phyloP scores from a whole-genome alignment of 2,329 filamentous ascomycete species.

The Epichloe gansuensis region DNA sequence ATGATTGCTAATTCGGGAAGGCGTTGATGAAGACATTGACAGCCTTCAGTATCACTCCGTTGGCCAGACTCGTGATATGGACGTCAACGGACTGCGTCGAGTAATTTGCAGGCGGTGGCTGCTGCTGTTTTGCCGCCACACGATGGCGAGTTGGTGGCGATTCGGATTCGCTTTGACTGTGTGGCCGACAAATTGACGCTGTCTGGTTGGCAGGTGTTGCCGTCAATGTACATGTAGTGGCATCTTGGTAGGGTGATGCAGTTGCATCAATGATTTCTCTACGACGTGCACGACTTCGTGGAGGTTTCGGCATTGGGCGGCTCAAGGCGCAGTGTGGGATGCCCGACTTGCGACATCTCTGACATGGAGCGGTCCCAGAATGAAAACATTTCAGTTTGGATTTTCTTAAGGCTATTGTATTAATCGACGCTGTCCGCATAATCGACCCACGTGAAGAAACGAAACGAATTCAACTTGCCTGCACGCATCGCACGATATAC shows the following conservation, averaged over 20 bases:
- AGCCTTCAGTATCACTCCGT: constrained; percentile 18
- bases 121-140: background rate
- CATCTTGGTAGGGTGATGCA: background rate
- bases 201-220: background rate
- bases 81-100: constrained; percentile 9
- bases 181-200: background rate
- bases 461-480: constrained; percentile 13
- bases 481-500: constrained; percentile 23
- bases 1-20: constrained; percentile 22
- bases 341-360: constrained; percentile 17
- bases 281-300: constrained; percentile 4
- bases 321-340: constrained; percentile 16
- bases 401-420: constrained; percentile 10
- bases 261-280: background rate
- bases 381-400: constrained; percentile 25
- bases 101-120: background rate
- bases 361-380: constrained; percentile 18
- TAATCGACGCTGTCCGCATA: too few relatives aligned
- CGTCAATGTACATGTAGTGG: background rate
- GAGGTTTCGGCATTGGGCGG: constrained; percentile 7
- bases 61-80: constrained; percentile 16
- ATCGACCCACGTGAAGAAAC: background rate
- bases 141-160: background rate
- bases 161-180: background rate
- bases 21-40: constrained; percentile 23